Conservation (phyloP, 2,329 filamentous ascomycete species). For the Pseudofabraea citricarpa region DNA sequence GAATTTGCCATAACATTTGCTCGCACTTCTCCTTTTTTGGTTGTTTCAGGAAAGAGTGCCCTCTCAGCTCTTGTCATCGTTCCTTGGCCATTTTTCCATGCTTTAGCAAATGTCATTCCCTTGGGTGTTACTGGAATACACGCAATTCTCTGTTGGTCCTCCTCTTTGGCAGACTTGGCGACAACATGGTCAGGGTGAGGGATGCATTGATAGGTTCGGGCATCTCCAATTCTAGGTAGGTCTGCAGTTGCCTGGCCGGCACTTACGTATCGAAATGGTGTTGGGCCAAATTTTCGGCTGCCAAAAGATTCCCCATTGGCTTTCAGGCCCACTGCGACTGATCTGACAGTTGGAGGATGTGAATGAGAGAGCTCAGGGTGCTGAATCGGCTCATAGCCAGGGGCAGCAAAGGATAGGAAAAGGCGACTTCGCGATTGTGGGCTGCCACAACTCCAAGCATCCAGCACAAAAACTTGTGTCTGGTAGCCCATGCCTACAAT, state of each 20-base stretch:
- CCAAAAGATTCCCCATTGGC: constrained; percentile 59
- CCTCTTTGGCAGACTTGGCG: constrained; percentile 31
- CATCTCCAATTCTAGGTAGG: constrained; percentile 59
- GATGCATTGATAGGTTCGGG: constrained; percentile 56
- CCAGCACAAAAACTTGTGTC: constrained; percentile 59
- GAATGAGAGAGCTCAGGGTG: constrained; percentile 59
- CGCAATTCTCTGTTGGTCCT: constrained; percentile 30
- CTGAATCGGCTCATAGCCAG: constrained; percentile 52
- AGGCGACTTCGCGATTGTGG: constrained; percentile 62
- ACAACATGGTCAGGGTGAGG: constrained; percentile 61
- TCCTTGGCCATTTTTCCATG: constrained; percentile 34
- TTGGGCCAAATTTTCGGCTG: constrained; percentile 40
- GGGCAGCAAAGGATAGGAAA: constrained; percentile 68
- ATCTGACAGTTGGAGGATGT: constrained; percentile 38
- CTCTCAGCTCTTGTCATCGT: constrained; percentile 36
- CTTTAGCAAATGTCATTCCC: constrained; percentile 45
- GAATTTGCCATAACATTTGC: constrained; percentile 16
- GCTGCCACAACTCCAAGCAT: constrained; percentile 65
- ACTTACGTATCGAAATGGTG: constrained; percentile 56
- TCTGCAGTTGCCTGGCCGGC: constrained; percentile 50
- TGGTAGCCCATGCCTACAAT: constrained; percentile 78
- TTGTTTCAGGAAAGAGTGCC: constrained; percentile 31
- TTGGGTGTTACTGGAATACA: constrained; percentile 55
- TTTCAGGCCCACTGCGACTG: constrained; percentile 47
- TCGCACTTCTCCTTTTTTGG: constrained; percentile 17